Conservation (phyloP, 1,139 yeast genomes). For the Debaryomyces coudertii region DNA sequence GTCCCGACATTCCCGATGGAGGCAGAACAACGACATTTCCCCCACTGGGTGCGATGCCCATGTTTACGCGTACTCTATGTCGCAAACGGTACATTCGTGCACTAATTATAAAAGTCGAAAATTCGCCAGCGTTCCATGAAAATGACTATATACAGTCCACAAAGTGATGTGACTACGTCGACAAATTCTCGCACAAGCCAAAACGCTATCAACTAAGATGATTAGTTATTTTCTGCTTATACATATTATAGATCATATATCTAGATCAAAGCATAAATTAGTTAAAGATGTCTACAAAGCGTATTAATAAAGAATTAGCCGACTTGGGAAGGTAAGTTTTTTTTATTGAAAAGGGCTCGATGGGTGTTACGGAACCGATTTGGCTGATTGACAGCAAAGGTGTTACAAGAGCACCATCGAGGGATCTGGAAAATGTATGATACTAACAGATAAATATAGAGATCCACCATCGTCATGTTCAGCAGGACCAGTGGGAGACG, state of each 20-base stretch:
- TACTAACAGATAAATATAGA: slow-evolving; percentile 50
- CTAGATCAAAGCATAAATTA: slow-evolving; percentile 1
- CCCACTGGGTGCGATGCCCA: background rate
- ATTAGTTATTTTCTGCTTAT: slow-evolving; percentile 7
- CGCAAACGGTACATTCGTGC: slow-evolving; percentile 2
- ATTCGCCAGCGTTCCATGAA: slow-evolving; percentile 7
- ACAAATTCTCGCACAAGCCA: slow-evolving; percentile 8
- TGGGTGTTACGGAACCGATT: background rate
- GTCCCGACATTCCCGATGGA: too few species aligned
- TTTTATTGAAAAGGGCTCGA: background rate
- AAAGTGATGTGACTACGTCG: slow-evolving; percentile 6
- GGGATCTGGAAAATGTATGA: background rate
- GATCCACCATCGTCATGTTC: slow-evolving; percentile 99
- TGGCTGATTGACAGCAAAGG: background rate
- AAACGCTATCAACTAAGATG: slow-evolving; percentile 4
- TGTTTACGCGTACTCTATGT: background rate
- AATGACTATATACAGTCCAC: background rate
- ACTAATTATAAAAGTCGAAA: slow-evolving; percentile 5
- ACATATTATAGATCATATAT: slow-evolving; percentile 4
- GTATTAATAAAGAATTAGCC: slow-evolving; percentile 93
- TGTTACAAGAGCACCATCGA: background rate
- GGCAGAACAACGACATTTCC: too few species aligned
- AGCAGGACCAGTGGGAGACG: slow-evolving; percentile 98
- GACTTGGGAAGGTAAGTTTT: slow-evolving; percentile 87
- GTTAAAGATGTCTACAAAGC: slow-evolving; percentile 75